Conservation (phyloP, 2,329 filamentous ascomycete genomes). For the Elsinoe australis region DNA sequence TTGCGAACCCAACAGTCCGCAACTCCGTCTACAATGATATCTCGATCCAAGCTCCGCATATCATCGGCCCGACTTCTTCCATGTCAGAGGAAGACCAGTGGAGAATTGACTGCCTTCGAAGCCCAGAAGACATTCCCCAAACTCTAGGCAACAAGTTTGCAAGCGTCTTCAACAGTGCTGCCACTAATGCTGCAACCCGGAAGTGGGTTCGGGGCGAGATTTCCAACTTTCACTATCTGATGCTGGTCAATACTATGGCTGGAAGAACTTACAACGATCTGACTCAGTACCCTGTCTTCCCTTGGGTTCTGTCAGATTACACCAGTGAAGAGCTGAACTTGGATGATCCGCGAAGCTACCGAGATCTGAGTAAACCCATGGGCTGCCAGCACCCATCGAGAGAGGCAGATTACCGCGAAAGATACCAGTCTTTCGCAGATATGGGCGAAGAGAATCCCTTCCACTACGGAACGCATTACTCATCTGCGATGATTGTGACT, state of each 20-base stretch:
- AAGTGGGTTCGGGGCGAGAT: slow-evolving; percentile 92
- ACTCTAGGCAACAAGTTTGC: slow-evolving; percentile 81
- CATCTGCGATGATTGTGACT: slow-evolving; percentile 96
- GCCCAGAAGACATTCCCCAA: slow-evolving; percentile 55
- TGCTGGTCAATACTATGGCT: slow-evolving; percentile 97
- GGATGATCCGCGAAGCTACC: slow-evolving; percentile 72
- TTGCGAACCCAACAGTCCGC: slow-evolving; percentile 62
- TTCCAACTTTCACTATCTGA: slow-evolving; percentile 97
- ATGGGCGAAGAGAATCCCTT: slow-evolving; percentile 80
- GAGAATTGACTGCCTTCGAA: slow-evolving; percentile 78
- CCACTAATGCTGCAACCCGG: slow-evolving; percentile 75
- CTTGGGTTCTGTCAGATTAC: slow-evolving; percentile 94
- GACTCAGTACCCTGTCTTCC: slow-evolving; percentile 96
- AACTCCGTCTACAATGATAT: slow-evolving; percentile 77
- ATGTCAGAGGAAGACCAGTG: slow-evolving; percentile 73
- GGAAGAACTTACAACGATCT: slow-evolving; percentile 96
- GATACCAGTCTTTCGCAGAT: slow-evolving; percentile 81
- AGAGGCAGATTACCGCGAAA: slow-evolving; percentile 70
- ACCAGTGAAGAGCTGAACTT: slow-evolving; percentile 88
- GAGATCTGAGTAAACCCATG: slow-evolving; percentile 93
- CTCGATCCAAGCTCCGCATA: slow-evolving; percentile 70
- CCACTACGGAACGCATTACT: slow-evolving; percentile 97
- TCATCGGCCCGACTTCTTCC: slow-evolving; percentile 50
- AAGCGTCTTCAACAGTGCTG: slow-evolving; percentile 77
- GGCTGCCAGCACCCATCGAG: slow-evolving; percentile 74